Evolutionary conservation across 2,329 filamentous ascomycete species (phyloP), one percentile per base, ranked within the genome.

Genomic region (Esteya vermicola): DNA sequence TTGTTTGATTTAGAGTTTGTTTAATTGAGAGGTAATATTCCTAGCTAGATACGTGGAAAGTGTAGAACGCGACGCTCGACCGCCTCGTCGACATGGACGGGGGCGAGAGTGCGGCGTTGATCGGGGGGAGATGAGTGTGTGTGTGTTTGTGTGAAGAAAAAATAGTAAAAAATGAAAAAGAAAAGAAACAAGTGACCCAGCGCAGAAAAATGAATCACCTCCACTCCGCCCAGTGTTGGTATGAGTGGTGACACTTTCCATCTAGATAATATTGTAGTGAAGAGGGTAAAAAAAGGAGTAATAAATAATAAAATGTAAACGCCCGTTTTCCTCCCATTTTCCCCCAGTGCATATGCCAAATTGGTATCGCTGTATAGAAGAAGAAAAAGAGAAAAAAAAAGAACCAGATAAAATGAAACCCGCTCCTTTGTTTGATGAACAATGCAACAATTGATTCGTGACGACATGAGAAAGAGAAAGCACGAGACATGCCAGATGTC

Each of bases 211-310:
- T 6, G 18, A 10, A 7, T 12, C 13, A 4, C 30, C 35, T n/a
- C 30, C 18, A 7, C n/a, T 19, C 14, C 25, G 10, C 19, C 12
- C 21, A 32, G 10, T 14, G 20, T 13, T 9, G n/a, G 10, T 9
- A 13, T 33, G 35, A 43, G 43, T 45, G 44, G 41, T 43, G 44
- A 43, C 44, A 45, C 44, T 39, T 23, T n/a, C 23, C 13, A 16
- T 38, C 36, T 38, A 38, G 27, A 27, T n/a, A 9, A 19, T 22
- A 20, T 5, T 36, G 23, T 28, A n/a, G 12, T 23, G 13, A 14
- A 14, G 13, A 36, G 10, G 21, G 27, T 26, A 14, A 36, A 18
- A 18, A 26, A 6, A 27, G 14, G 27, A 18, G n/a, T 20, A 25
- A 30, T 23, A 10, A 12, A 23, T 10, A 31, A 39, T 31, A 36